Conservation (phyloP, 176 grass and related monocot genomes). For the Poa pratensis region DNA sequence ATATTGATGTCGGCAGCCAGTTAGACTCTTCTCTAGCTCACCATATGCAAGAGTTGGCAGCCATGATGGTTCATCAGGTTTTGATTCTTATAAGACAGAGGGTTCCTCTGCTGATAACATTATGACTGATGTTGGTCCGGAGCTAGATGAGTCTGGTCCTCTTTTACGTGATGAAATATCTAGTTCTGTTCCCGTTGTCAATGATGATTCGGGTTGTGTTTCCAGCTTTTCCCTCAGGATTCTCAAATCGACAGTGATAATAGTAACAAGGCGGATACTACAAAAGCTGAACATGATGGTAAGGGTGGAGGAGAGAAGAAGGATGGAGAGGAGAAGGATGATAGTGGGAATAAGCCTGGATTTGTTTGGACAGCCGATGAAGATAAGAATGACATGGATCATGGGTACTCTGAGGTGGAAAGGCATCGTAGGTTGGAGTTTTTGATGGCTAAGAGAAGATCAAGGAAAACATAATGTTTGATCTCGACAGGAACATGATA, state of each 20-base stretch:
- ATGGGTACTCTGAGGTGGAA: conserved; percentile 81
- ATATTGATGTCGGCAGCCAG: conserved; percentile 14
- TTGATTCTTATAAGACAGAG: conserved; percentile 46
- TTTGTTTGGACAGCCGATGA: conserved; percentile 71
- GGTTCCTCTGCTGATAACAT: conserved; percentile 49
- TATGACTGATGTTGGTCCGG: conserved; percentile 28
- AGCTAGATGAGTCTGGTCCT: conserved; percentile 57
- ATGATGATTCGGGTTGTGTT: conserved; percentile 34
- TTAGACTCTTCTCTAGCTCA: conserved; percentile 48
- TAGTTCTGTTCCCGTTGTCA: background rate
- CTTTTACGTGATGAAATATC: conserved; percentile 42
- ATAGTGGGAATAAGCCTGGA: conserved; percentile 35
- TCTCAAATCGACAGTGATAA: conserved; percentile 38
- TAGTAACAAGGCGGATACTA: conserved; percentile 40
- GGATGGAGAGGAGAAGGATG: conserved; percentile 39
- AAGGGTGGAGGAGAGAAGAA: conserved; percentile 52
- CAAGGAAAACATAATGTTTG: conserved; percentile 76
- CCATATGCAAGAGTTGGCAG: conserved; percentile 42
- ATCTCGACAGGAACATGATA: conserved; percentile 51
- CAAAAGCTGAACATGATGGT: conserved; percentile 50
- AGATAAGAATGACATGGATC: conserved; percentile 82
- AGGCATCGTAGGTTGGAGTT: conserved; percentile 71
- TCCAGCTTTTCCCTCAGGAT: conserved; percentile 37
- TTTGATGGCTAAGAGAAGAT: conserved; percentile 70
- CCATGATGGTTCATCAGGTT: conserved; percentile 52